Base-by-base conservation (phyloP, 2,329 filamentous ascomycete species). In the Neonectria hederae region DNA sequence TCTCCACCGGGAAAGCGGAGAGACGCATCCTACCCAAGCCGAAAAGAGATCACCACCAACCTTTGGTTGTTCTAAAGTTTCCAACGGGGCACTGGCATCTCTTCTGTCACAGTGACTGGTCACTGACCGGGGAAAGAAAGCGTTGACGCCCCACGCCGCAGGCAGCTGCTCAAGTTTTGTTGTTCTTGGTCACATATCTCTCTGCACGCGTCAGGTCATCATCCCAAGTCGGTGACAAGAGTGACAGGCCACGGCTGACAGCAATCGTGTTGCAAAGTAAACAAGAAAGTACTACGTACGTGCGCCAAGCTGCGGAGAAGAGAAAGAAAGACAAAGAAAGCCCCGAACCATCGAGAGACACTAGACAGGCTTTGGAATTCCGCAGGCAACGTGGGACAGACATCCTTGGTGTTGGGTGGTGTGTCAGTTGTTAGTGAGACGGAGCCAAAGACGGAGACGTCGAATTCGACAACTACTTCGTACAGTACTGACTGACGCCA, bases 61-160 rank as follows among this genome's bases (percentile, higher is more conserved):
- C 67, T 40, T 67, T 69, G 64, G 55, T 55, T 63, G 68, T 65
- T 61, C 30, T 13, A 32, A 56, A 53, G 53, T 64, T 68, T 71
- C 28, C 38, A 63, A 58, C 54, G 48, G 45, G 46, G 10, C 49
- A 54, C 54, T 4, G 43, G 40, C 51, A 35, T 24, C 57, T 42
- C 32, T 26, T n/a, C 28, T 46, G 14, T 55, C n/a, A 19, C 45
- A 42, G 45, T 28, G 14, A 38, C 53, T 32, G 49, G 22, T n/a
- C 38, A 52, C 57, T 28, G 35, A 45, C 35, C 24, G 26, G 53
- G 40, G 11, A 21, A 17, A 38, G 26, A 19, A 22, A 13, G 45
- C 26, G 30, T 42, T 10, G 32, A 19, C 19, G 38, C 42, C 55
- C 35, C 21, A 4, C 57, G 49, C n/a, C 57, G n/a, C 46, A 30